A percentile compares a stretch with the other conserved stretches of the same genome.
Conservation (phyloP, 140 eudicot species). For the Senecio squalidus region DNA sequence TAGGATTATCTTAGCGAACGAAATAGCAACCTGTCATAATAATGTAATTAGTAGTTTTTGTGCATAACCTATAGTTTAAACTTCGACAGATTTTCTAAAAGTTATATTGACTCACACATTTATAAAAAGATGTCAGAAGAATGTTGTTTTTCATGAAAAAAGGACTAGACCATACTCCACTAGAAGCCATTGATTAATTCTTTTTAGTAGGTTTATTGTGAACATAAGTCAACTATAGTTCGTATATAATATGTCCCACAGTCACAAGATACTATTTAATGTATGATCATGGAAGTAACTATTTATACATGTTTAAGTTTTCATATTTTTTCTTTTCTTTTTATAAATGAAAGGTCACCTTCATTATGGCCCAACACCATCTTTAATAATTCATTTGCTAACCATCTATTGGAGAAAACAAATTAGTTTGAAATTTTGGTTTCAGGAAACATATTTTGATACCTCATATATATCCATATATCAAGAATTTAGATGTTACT, state of each 20-base stretch:
- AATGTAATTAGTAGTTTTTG: not conserved
- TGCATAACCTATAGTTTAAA: not conserved
- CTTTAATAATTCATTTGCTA: conserved; percentile 2
- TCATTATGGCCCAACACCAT: not conserved
- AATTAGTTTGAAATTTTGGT: not conserved
- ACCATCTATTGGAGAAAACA: not conserved
- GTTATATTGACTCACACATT: not conserved
- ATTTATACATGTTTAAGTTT: not conserved
- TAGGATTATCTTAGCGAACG: conserved; percentile 75
- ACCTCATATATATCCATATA: no score
- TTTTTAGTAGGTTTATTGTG: not conserved
- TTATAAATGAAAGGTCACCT: conserved; percentile 8
- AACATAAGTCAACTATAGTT: conserved; percentile 3
- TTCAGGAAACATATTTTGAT: no score
- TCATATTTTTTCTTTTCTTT: conserved; percentile 12
- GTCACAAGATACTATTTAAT: conserved; percentile 4
- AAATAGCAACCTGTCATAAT: conserved; percentile 51
- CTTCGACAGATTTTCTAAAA: not conserved
- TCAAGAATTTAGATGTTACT: no score
- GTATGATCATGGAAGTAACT: conserved; percentile 13
- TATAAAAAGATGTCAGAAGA: not conserved
- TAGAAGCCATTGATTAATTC: not conserved
- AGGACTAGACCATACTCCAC: conserved; percentile 18
- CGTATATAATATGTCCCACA: not conserved
- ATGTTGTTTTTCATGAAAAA: not conserved